These are phyloP conservation scores for Fragaria vesca DNA, from an alignment of 306 rosid species.

Conservation along the genomic window DNA sequence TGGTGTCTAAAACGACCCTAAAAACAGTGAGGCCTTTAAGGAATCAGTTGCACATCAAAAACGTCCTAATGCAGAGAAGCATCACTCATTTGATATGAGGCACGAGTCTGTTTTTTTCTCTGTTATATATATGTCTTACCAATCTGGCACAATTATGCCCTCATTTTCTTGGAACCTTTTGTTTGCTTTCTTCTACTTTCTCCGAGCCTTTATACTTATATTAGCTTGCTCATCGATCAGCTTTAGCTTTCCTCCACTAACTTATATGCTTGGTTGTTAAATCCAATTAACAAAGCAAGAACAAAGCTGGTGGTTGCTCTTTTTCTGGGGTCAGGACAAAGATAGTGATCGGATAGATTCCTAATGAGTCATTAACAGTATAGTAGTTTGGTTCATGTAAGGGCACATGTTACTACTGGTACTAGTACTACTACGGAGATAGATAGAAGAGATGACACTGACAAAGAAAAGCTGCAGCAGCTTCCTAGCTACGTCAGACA, in stretches of 20 bases:
- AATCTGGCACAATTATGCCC: slow-evolving; percentile 5
- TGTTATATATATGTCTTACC: background rate
- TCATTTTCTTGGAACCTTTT: background rate
- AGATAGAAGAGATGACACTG: background rate
- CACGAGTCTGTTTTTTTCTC: background rate
- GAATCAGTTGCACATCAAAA: background rate
- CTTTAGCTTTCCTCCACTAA: background rate
- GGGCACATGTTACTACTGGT: background rate
- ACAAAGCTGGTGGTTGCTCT: slow-evolving; percentile 1
- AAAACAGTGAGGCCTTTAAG: background rate
- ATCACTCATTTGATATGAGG: background rate
- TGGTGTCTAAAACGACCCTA: background rate
- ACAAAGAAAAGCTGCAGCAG: background rate
- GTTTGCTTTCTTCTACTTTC: background rate
- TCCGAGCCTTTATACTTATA: background rate
- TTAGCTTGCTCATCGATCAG: background rate
- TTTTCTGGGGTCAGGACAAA: background rate
- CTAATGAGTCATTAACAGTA: background rate
- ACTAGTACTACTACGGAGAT: background rate
- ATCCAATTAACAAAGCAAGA: background rate
- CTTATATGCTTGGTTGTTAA: background rate
- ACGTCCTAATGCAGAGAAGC: background rate
- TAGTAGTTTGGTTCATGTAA: background rate
- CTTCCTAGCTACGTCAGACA: background rate
- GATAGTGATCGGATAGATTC: slow-evolving; percentile 7